Evolutionary conservation across 2,329 filamentous ascomycete genomes (phyloP).

Genomic region (Fusarium sulawesiense): DNA sequence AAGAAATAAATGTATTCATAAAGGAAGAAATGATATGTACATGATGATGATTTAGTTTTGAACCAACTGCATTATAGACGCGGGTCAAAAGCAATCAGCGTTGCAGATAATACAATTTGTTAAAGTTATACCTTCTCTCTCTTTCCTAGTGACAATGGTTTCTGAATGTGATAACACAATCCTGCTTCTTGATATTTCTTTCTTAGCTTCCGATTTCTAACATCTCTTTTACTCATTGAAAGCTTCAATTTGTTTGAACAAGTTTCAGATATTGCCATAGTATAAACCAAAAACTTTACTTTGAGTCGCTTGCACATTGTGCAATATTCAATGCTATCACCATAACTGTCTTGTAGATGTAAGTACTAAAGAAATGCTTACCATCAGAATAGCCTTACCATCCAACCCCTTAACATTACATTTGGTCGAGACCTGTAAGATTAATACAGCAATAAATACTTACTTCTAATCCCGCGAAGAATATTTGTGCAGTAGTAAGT

Average conservation of each 20-base stretch:
- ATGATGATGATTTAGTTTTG: slow-evolving; percentile 40
- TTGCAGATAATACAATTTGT: slow-evolving; percentile 43
- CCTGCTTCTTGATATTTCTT: background rate
- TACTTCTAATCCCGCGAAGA: background rate
- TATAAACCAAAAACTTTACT: background rate
- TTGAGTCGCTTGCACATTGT: background rate
- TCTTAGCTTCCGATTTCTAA: background rate
- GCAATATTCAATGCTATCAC: background rate
- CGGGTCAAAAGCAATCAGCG: slow-evolving; percentile 39
- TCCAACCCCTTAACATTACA: too few species aligned
- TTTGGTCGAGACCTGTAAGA: too few species aligned
- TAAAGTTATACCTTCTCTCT: slow-evolving; percentile 21
- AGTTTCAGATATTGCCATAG: background rate
- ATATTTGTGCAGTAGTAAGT: background rate
- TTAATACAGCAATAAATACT: too few species aligned
- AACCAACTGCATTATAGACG: slow-evolving; percentile 37
- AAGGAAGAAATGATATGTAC: slow-evolving; percentile 36
- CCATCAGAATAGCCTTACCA: too few species aligned
- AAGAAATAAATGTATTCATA: slow-evolving; percentile 49
- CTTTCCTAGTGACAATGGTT: background rate
- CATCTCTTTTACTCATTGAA: background rate
- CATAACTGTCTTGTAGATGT: too few species aligned
- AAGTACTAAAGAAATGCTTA: too few species aligned
- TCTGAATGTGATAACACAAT: background rate
- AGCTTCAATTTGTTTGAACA: background rate